Base-by-base conservation (phyloP, 2,329 filamentous ascomycete genomes). In the Drechslera avenae region DNA sequence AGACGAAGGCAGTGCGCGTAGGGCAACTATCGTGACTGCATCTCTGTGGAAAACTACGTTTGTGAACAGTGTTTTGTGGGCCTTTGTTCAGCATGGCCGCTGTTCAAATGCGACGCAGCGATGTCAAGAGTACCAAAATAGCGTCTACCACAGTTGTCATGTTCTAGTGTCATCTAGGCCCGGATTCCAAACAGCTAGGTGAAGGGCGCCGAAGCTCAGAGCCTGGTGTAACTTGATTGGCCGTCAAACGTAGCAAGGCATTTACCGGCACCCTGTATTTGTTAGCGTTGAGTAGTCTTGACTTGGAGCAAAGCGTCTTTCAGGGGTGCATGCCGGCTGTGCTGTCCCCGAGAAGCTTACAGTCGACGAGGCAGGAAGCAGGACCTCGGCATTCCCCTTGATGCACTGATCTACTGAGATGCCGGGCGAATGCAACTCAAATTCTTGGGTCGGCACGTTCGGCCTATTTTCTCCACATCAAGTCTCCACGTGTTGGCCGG, bases 401-500 rank as follows among this genome's bases (percentile, higher is more conserved):
- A 43, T 37, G 44, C 49, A 46, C 18, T 48, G 57, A 55, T 63
- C 50, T 59, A 42, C 55, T 43, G 50, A 55, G 52, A 28, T 28
- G 3, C 10, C 9, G 44, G 50, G 52, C 52, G 41, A 39, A 41
- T 45, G 45, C 39, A 50, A 52, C 33, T 41, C 37, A 35, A 21
- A 28, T 28, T 33, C 46, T 56, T 35, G 46, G 40, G 44, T 42
- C 48, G 56, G 56, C 44, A 63, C 52, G 37, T 56, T 59, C 57
- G 60, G 60, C 52, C 52, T 54, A 57, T 60, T 55, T 30, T 44
- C 44, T 50, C 54, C 58, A 57, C 58, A 50, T 46, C n/a, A 37
- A 36, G 52, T 43, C 56, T 54, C 60, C 56, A 62, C 57, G 54
- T 60, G 62, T 59, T 60, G 54, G 51, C 43, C 32, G 52, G 33